These are phyloP conservation scores for Eucalyptus pumila DNA, from an alignment of 345 rosid species.

Conservation along the genomic window DNA sequence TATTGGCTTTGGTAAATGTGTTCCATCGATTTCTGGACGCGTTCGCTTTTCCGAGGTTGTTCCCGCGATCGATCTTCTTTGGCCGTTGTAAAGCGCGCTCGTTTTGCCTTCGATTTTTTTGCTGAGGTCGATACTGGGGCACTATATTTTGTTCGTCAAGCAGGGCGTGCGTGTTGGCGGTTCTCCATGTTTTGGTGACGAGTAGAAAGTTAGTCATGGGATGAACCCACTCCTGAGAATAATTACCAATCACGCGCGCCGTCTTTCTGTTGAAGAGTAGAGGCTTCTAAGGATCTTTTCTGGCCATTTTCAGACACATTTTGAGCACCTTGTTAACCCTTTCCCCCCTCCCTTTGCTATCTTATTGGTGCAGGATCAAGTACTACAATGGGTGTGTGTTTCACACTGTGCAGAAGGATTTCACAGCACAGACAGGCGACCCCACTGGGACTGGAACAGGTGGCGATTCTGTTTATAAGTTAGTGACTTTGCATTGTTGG, in stretches of 20 bases:
- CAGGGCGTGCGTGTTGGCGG: not conserved
- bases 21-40: not conserved
- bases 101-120: not conserved
- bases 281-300: not conserved
- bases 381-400: constrained; percentile 85
- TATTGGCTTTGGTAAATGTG: not conserved
- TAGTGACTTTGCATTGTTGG: not conserved
- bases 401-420: constrained; percentile 88
- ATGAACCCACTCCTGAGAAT: not conserved
- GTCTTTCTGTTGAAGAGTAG: not conserved
- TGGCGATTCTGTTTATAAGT: constrained; percentile 90
- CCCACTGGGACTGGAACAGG: constrained; percentile 77
- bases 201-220: not conserved
- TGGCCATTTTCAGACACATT: not conserved
- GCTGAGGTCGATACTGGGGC: not conserved
- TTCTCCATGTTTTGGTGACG: not conserved
- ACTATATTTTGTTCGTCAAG: not conserved
- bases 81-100: not conserved
- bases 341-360: not conserved
- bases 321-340: accelerated
- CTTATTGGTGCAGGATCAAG: constrained; percentile 46
- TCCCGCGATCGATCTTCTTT: not conserved
- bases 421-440: constrained; percentile 72
- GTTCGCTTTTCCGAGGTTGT: not conserved
- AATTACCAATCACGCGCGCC: not conserved